Evolutionary conservation across 73 alveolate species (phyloP).

Genomic region (Stentor roeselii): DNA sequence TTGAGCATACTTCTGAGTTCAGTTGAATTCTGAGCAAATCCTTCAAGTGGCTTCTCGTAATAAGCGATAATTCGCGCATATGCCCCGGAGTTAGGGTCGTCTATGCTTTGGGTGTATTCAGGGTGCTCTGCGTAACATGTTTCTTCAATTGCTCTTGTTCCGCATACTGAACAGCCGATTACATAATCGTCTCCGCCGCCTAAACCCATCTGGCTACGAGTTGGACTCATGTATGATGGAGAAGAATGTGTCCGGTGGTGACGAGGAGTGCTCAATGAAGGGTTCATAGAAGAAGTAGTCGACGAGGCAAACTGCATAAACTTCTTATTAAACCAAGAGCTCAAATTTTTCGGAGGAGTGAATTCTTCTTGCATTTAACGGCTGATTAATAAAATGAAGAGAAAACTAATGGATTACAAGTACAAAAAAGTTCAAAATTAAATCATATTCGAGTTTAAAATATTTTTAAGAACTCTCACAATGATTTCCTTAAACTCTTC

Average conservation of each 20-base stretch:
- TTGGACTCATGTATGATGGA: slow-evolving; percentile 8
- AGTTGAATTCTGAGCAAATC: neutral
- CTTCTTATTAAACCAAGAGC: neutral
- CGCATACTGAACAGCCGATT: slow-evolving; percentile 19
- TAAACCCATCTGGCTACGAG: neutral
- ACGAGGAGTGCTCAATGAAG: neutral
- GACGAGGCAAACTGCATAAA: neutral
- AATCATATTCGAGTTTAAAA: neutral
- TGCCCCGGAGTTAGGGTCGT: slow-evolving; percentile 27
- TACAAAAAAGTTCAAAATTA: neutral
- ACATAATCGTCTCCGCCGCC: neutral
- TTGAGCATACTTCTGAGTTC: neutral
- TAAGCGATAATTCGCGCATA: neutral
- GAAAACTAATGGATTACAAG: neutral
- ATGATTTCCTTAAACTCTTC: slow-evolving; percentile 51
- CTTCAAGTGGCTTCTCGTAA: neutral
- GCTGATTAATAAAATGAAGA: neutral
- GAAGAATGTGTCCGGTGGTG: neutral
- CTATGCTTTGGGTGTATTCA: neutral
- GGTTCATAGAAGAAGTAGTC: neutral
- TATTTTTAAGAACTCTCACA: slow-evolving; percentile 27
- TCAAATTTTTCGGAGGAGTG: neutral
- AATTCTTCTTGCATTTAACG: slow-evolving; percentile 9
- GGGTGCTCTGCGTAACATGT: neutral
- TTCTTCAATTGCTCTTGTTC: slow-evolving; percentile 3